These are phyloP conservation scores for Elaeis oleifera DNA, from an alignment of 202 grass and related monocot genomes.

Conservation along the genomic window DNA sequence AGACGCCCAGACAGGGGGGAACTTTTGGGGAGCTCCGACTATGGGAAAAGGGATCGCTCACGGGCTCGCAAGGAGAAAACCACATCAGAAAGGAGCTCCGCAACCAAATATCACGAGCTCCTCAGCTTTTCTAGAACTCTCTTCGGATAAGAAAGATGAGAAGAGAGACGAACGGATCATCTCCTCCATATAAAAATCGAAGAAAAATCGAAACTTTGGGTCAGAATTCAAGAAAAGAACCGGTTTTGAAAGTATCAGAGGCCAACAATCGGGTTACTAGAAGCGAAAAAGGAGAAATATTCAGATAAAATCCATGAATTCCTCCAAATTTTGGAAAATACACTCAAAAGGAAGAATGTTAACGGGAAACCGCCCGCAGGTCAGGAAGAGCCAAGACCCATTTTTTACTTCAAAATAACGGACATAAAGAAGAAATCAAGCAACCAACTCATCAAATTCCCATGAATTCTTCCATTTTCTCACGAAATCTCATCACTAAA, in stretches of 20 bases:
- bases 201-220: conserved; percentile 8
- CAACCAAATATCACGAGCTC: conserved; percentile 67
- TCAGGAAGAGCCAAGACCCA: conserved; percentile 9
- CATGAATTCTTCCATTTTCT: conserved; percentile 18
- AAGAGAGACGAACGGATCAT: conserved; percentile 10
- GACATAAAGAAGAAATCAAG: conserved; percentile 9
- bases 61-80: conserved; percentile 12
- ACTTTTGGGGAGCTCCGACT: conserved; percentile 12
- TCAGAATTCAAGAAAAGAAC: background rate
- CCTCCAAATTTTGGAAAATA: background rate
- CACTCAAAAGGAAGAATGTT: background rate
- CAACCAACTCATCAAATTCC: conserved; percentile 15
- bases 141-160: conserved; percentile 46
- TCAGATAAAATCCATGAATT: conserved; percentile 33
- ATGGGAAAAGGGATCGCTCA: conserved; percentile 2
- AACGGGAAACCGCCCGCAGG: background rate
- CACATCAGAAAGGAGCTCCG: conserved; percentile 20
- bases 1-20: conserved; percentile 10
- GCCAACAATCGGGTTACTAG: background rate
- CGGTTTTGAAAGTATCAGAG: background rate
- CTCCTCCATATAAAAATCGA: conserved; percentile 9
- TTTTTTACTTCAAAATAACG: conserved; percentile 14
- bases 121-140: conserved; percentile 23
- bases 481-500: conserved; percentile 7
- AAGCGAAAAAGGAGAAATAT: background rate